phyloP scores from a whole-genome alignment of 257 asterid species.

The Datura wrightii region DNA sequence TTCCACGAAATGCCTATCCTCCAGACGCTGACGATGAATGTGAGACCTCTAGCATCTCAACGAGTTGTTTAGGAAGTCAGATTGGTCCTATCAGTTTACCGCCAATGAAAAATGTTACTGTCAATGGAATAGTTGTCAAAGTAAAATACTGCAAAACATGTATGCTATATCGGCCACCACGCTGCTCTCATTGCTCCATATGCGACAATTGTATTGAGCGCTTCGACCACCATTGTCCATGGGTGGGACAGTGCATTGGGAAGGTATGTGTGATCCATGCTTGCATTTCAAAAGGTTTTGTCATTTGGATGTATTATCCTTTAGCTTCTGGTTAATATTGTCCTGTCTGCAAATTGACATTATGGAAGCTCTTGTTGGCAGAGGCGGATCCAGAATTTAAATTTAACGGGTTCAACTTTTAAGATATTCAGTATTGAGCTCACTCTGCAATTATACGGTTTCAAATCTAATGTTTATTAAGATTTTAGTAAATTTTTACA shows the following conservation, averaged over 20 bases:
- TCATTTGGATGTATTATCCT: constrained; percentile 14
- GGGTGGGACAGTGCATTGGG: constrained; percentile 91
- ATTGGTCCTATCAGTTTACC: constrained; percentile 43
- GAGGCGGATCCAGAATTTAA: not conserved
- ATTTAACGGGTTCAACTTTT: not conserved
- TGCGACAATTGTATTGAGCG: constrained; percentile 84
- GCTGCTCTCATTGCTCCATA: constrained; percentile 89
- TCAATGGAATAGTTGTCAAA: constrained; percentile 68
- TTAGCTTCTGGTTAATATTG: not conserved
- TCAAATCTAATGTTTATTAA: not conserved
- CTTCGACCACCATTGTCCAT: constrained; percentile 91
- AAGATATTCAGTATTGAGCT: not conserved
- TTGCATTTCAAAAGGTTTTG: not conserved
- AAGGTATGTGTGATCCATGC: constrained; percentile 51
- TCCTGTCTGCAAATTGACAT: not conserved
- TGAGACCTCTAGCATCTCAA: constrained; percentile 35
- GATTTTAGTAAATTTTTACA: not conserved
- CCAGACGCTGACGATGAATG: constrained; percentile 32
- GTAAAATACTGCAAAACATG: constrained; percentile 85
- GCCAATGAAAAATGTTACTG: constrained; percentile 56
- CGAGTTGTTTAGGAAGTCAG: constrained; percentile 37
- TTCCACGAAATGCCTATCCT: constrained; percentile 37
- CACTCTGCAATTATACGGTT: not conserved
- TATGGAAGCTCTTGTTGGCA: constrained; percentile 1
- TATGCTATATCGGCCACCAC: constrained; percentile 83